Base-by-base conservation (phyloP, 2,329 filamentous ascomycete species). In the Sclerotinia minor region DNA sequence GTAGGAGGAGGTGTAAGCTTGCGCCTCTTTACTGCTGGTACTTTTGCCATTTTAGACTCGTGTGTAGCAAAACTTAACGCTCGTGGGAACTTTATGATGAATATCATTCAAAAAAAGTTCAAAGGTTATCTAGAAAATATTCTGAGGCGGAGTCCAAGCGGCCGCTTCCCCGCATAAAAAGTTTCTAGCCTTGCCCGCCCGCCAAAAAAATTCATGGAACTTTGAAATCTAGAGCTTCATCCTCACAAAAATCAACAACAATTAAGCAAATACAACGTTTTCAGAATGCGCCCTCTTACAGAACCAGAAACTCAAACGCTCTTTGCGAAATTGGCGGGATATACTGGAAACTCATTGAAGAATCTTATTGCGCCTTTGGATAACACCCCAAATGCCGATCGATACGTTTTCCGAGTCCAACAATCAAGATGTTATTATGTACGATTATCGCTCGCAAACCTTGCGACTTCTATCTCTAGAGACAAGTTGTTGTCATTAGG, bases 291-390 rank as follows among this genome's bases (percentile, higher is more conserved):
- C 67, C 87, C 90, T 64, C 87, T 97, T 73, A 95, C 92, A 67
- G 92, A 92, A 79, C 80, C 83, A 76, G 90, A 93, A 81, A 91
- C 89, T 68, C 87, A 91, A 78, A 91, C 90, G 1, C 87, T 97
- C 75, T 96, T 97, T 80, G 87, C 89, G 74, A 97, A 98, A 83
- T 87, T 99, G 52, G 95, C 95, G 68, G 92, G 93, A 79, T 99
- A 98, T 83, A 95, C 92, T 32, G 93, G 94, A 73, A 87, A 86
- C 75, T 94, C 91, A 24, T 85, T 97, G 73, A 94, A 93, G 79
- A 89, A 92, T 79, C 86, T 97, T 73, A 92, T 94, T 74, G 87
- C 89, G 59, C 89, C 90, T 13, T 82, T 91, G 70, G 85, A 89
- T 76, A 84, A 89, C 80, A 86, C 85, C 53, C 83, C 85, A 75